Base-by-base conservation (phyloP, 352 stramenopile genomes). In the Phytophthora cryptogea region DNA sequence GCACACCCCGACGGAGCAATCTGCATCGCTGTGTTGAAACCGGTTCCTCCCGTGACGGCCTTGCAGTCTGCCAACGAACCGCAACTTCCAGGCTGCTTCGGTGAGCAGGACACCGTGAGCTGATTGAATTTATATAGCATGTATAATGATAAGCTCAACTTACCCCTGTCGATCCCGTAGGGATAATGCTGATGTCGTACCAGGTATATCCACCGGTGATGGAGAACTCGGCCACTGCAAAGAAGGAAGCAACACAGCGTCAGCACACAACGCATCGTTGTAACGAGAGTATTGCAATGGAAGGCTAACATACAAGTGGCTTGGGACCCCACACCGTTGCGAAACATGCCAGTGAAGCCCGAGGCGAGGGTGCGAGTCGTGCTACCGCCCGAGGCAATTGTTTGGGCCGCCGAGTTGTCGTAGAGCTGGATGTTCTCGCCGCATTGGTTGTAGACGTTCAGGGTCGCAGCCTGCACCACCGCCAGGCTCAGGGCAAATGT, bases 321-420 rank as follows among this genome's bases (percentile, higher is more conserved):
- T 46, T 85, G 59, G 16, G 72, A 55, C 27, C 43, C 57, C 10
- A 50, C 40, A 44, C 77, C 75, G 42, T 88, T 70, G 62, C 80
- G 80, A 50, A 88, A 90, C 78, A 90, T 88, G 64, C 72, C 74
- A 52, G 61, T 70, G 48, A 73, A 87, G 9, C 74, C 75, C 13
- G 47, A 40, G 8, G 62, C 11, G 13, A 88, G 69, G 16, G 63
- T 66, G 5, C 68, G 64, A 8, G 59, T 63, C 9, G 67, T 79
- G 16, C 66, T 79, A 31, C 48, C 52, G 37, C 74, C 76, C 0
- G 66, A 14, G 0, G 67, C 72, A 42, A 89, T 58, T 26, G 52
- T 68, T 53, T 80, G 63, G 4, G 72, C 76, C 14, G 54, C 63
- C 27, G 32, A 66, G 68, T 89, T 89, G 63, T 89, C 76, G 61